phyloP scores from a whole-genome alignment of 169 alveolate genomes.

The Perkinsus chesapeaki region DNA sequence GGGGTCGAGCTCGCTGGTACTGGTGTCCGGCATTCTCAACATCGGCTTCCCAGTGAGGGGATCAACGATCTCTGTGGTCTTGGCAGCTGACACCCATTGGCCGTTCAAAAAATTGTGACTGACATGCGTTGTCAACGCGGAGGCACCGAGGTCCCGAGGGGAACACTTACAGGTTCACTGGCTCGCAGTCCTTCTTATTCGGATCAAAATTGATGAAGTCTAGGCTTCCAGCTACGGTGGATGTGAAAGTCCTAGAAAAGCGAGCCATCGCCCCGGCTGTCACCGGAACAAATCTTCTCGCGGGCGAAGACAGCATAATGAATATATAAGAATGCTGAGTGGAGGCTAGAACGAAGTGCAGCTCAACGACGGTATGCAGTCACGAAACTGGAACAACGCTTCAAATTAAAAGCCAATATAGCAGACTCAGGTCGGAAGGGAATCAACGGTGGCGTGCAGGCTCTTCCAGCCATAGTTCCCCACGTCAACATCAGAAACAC shows the following conservation, averaged over 20 bases:
- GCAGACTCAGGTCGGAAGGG: neutral
- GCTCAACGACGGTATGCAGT: neutral
- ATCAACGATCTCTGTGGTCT: constrained; percentile 31
- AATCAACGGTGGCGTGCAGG: neutral
- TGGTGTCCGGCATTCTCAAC: constrained; percentile 37
- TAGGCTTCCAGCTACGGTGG: neutral
- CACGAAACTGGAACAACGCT: neutral
- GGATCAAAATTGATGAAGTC: neutral
- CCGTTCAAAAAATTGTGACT: constrained; percentile 48
- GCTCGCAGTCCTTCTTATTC: neutral
- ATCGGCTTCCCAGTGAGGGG: constrained; percentile 54
- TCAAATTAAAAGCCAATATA: neutral
- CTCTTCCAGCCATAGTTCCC: neutral
- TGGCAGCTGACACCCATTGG: constrained; percentile 38
- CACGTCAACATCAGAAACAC: neutral
- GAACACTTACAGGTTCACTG: neutral
- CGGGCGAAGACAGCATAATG: neutral
- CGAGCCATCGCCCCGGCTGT: neutral
- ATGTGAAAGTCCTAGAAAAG: neutral
- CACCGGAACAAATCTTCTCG: neutral
- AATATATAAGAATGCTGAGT: neutral
- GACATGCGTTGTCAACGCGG: neutral
- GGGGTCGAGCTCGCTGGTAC: constrained; percentile 34
- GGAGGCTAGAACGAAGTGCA: neutral
- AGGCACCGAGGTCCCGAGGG: neutral